Percentiles rank a stretch among this genome's conserved stretches.
Evolutionary conservation across 768 basidiomycete species (phyloP).

Genomic region (Termitomyces heimii): DNA sequence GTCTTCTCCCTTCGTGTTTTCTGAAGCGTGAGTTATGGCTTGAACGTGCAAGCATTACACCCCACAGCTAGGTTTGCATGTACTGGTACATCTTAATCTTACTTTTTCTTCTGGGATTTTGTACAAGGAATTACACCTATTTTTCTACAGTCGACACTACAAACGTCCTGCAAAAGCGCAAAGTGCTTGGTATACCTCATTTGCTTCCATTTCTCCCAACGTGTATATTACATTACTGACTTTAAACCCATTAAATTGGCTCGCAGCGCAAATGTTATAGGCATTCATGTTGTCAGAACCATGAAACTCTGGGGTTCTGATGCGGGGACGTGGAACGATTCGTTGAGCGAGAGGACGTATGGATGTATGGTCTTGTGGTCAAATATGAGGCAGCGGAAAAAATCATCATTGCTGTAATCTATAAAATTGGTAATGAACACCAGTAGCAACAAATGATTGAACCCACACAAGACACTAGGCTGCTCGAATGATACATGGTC

Average conservation of each 20-base stretch:
- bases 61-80: background rate
- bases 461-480: slow-evolving; percentile 84
- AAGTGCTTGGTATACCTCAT: slow-evolving; percentile 47
- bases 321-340: slow-evolving; percentile 52
- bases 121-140: background rate
- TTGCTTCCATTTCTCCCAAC: slow-evolving; percentile 46
- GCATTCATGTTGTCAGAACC: slow-evolving; percentile 98
- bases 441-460: background rate
- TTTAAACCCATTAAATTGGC: slow-evolving; percentile 91
- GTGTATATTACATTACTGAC: slow-evolving; percentile 78
- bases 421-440: slow-evolving; percentile 6
- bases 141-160: background rate
- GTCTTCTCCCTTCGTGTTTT: too few species aligned
- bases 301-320: slow-evolving; percentile 37
- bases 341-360: slow-evolving; percentile 64
- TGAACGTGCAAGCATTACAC: too few species aligned
- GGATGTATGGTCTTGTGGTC: slow-evolving; percentile 91
- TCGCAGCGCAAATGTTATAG: slow-evolving; percentile 94
- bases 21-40: too few species aligned
- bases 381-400: slow-evolving; percentile 95
- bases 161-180: slow-evolving; percentile 32
- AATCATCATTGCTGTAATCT: slow-evolving; percentile 99
- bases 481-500: slow-evolving; percentile 25
- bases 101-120: background rate
- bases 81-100: background rate